Evolutionary conservation across 108 stramenopile species (phyloP).

Genomic region (Nitzschia sp.): DNA sequence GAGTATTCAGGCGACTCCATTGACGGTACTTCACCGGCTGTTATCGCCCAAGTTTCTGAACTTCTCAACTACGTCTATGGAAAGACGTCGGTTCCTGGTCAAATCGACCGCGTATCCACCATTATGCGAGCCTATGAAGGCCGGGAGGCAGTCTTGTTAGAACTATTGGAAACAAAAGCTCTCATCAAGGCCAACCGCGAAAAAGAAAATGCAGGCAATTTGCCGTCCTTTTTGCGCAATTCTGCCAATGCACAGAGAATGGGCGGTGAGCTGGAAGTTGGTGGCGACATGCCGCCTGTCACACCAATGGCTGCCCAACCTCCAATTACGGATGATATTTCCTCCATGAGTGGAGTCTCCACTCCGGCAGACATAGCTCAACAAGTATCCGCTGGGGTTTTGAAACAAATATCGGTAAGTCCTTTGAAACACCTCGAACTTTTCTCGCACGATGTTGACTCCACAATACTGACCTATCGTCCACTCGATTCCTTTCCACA

Average conservation of each 20-base stretch:
- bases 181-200: conserved; percentile 88
- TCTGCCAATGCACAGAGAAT: conserved; percentile 41
- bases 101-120: conserved; percentile 89
- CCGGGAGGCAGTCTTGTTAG: conserved; percentile 84
- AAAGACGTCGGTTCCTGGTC: conserved; percentile 88
- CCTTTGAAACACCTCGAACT: no score
- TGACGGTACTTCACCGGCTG: conserved; percentile 88
- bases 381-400: conserved; percentile 25
- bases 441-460: no score
- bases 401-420: conserved; percentile 46
- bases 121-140: conserved; percentile 92
- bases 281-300: conserved; percentile 37
- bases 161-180: conserved; percentile 87
- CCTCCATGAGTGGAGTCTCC: conserved; percentile 71
- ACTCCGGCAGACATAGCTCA: conserved; percentile 45
- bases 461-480: not conserved
- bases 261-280: conserved; percentile 6
- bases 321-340: conserved; percentile 50
- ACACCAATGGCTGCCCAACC: conserved; percentile 48
- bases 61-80: conserved; percentile 89
- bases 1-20: conserved; percentile 66
- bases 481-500: not conserved
- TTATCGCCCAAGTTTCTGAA: conserved; percentile 91
- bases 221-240: conserved; percentile 76
- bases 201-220: conserved; percentile 64